Evolutionary conservation across 2,329 filamentous ascomycete genomes (phyloP).

Genomic region (Aspergillus ruber): DNA sequence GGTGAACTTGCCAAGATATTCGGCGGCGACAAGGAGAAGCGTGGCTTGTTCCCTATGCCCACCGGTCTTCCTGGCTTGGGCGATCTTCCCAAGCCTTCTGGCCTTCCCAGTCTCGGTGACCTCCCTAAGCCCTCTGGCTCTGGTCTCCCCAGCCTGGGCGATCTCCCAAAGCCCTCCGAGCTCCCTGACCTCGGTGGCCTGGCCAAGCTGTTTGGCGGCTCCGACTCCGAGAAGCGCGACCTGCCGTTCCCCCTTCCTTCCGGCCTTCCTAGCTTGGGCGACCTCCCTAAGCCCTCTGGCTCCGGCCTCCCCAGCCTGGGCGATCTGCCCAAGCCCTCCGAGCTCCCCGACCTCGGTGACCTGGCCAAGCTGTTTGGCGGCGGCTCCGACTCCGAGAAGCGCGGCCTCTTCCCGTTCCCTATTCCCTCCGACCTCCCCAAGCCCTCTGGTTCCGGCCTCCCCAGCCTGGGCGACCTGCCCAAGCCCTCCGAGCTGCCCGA

Average conservation of each 20-base stretch:
- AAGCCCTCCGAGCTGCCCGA: background rate
- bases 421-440: background rate
- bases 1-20: background rate
- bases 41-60: background rate
- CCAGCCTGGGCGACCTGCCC: background rate
- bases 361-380: background rate
- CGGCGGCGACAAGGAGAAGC: background rate
- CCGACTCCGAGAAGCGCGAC: background rate
- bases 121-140: background rate
- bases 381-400: background rate
- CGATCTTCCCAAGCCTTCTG: background rate
- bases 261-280: background rate
- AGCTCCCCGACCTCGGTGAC: background rate
- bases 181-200: background rate
- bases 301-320: background rate
- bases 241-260: background rate
- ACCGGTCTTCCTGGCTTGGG: background rate
- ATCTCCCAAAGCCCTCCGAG: no score
- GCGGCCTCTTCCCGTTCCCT: background rate
- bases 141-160: background rate
- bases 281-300: background rate
- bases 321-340: background rate
- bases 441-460: background rate
- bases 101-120: background rate
- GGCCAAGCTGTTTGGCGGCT: no score